Percentiles rank a stretch among this genome's conserved stretches.
phyloP scores from a whole-genome alignment of 306 rosid species.

The Benincasa hispida region DNA sequence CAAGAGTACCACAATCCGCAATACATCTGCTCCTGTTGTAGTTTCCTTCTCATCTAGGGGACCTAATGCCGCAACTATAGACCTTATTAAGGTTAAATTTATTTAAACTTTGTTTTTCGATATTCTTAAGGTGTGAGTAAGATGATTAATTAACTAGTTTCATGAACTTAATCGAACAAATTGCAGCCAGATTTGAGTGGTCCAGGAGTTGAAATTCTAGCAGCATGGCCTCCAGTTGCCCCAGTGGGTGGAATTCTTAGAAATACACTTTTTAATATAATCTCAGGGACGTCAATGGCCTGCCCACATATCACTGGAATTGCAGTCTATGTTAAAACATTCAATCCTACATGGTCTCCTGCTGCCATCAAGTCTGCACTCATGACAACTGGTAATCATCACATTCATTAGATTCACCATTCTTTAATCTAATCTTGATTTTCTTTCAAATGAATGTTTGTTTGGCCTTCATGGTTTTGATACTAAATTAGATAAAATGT shows the following conservation, averaged over 20 bases:
- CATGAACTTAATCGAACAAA: no score
- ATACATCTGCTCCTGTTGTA: constrained; percentile 20
- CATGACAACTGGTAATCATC: background rate
- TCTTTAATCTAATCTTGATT: no score
- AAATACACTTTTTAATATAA: background rate
- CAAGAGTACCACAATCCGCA: background rate
- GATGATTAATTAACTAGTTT: no score
- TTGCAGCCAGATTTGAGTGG: constrained; percentile 21
- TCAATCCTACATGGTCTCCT: background rate
- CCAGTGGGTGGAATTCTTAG: background rate
- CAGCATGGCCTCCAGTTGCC: background rate
- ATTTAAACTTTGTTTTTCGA: no score
- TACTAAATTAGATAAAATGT: no score
- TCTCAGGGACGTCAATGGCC: background rate
- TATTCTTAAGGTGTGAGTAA: no score
- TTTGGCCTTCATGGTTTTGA: no score
- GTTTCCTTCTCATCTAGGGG: constrained; percentile 39
- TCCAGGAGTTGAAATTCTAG: constrained; percentile 13
- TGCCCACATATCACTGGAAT: background rate
- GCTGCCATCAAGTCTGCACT: no score
- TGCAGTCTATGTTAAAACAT: background rate
- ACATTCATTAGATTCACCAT: no score
- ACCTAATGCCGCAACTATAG: constrained; percentile 19
- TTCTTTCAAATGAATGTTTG: no score
- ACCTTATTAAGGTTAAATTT: constrained; percentile 29